Percentiles rank a stretch among this genome's conserved stretches.
phyloP scores from a whole-genome alignment of 2,329 filamentous ascomycete species.

The Periconia sp. region DNA sequence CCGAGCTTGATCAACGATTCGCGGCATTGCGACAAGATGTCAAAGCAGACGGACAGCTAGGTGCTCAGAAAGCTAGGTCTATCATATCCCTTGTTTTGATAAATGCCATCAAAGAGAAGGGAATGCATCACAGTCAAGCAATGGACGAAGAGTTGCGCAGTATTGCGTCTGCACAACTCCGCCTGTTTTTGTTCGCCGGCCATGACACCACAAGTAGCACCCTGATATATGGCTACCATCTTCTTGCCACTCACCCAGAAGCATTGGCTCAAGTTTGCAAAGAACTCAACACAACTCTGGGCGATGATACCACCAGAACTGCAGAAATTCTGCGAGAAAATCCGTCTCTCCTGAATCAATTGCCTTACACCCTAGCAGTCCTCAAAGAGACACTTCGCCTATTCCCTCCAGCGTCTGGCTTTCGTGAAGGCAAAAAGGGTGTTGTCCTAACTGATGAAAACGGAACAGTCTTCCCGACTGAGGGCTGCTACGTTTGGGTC shows the following conservation, averaged over 20 bases:
- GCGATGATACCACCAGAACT: constrained; percentile 12
- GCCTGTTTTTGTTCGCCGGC: constrained; percentile 38
- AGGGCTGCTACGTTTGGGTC: constrained; percentile 16
- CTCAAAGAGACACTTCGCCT: constrained; percentile 40
- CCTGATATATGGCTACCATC: constrained; percentile 31
- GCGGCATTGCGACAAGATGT: not conserved
- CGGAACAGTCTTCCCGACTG: constrained; percentile 20
- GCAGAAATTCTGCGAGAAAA: constrained; percentile 15
- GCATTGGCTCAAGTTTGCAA: constrained; percentile 21
- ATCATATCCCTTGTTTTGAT: not conserved
- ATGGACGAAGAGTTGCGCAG: not conserved
- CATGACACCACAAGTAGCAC: constrained; percentile 39
- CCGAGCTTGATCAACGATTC: constrained; percentile 12
- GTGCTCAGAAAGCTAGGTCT: no score
- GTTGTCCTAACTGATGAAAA: constrained; percentile 21
- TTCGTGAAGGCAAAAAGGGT: constrained; percentile 15
- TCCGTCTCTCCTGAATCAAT: constrained; percentile 31
- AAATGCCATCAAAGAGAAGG: not conserved
- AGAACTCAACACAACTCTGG: constrained; percentile 37
- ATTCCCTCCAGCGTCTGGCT: constrained; percentile 36
- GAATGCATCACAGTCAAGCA: not conserved
- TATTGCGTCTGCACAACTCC: constrained; percentile 5
- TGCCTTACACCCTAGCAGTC: constrained; percentile 33
- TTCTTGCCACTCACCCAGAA: constrained; percentile 26
- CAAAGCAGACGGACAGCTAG: no score